Conservation (phyloP, 768 basidiomycete species). For the Lactifluus pinguis region DNA sequence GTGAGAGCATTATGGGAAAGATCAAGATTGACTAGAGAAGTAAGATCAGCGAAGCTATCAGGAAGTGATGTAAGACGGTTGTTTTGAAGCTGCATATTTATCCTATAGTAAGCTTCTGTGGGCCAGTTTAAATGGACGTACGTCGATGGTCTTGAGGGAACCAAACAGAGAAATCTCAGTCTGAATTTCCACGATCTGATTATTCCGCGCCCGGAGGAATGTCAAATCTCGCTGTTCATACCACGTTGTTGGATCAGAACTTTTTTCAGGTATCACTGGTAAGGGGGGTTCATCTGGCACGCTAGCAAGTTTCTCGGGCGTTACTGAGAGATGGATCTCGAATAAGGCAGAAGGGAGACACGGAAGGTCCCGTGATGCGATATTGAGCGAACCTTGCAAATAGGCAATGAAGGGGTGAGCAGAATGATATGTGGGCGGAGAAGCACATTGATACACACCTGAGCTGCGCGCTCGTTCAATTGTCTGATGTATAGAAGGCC, state of each 20-base stretch:
- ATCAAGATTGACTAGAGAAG: slow-evolving; percentile 57
- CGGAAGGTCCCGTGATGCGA: slow-evolving; percentile 60
- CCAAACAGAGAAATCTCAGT: slow-evolving; percentile 80
- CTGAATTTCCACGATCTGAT: slow-evolving; percentile 71
- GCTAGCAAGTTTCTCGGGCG: slow-evolving; percentile 57
- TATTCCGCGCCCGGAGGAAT: slow-evolving; percentile 70
- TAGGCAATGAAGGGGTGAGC: slow-evolving; percentile 39
- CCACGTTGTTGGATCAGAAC: slow-evolving; percentile 46
- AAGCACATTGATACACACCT: slow-evolving; percentile 38
- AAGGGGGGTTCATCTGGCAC: slow-evolving; percentile 53
- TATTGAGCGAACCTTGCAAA: slow-evolving; percentile 58
- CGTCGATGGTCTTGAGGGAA: slow-evolving; percentile 71
- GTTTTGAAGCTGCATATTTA: slow-evolving; percentile 50
- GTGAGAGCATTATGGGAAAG: slow-evolving; percentile 64
- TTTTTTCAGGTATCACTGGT: slow-evolving; percentile 25
- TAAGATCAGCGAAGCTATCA: slow-evolving; percentile 57
- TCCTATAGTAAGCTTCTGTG: slow-evolving; percentile 1
- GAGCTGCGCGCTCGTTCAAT: slow-evolving; percentile 72
- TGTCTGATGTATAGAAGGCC: slow-evolving; percentile 60
- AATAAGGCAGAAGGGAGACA: slow-evolving; percentile 74
- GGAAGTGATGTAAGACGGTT: slow-evolving; percentile 61
- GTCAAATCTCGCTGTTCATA: slow-evolving; percentile 76
- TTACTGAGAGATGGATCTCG: slow-evolving; percentile 70
- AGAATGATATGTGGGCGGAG: slow-evolving; percentile 23
- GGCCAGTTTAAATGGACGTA: slow-evolving; percentile 29